phyloP scores from a whole-genome alignment of 345 rosid genomes.

The Turnera subulata region DNA sequence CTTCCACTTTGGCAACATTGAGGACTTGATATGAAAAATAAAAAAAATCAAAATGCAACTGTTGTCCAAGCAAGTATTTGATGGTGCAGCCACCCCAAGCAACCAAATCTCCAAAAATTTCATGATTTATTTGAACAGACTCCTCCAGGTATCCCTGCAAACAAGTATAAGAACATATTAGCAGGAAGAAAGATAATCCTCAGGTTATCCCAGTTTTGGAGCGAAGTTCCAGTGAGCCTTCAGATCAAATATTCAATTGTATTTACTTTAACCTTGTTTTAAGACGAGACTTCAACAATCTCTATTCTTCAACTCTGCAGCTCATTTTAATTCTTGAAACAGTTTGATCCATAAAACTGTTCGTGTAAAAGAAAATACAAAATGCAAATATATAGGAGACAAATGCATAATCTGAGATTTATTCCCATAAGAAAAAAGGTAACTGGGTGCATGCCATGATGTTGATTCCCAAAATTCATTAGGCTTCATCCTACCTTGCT shows the following conservation, averaged over 20 bases:
- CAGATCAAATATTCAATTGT: neutral
- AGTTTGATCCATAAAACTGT: neutral
- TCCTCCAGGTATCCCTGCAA: slow-evolving; percentile 85
- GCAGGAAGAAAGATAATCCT: too few species aligned
- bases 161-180: too few species aligned
- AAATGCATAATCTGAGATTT: too few species aligned
- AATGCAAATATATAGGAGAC: too few species aligned
- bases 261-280: neutral
- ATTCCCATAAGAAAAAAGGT: too few species aligned
- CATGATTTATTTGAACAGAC: slow-evolving; percentile 47
- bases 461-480: too few species aligned
- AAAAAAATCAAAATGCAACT: slow-evolving; percentile 94
- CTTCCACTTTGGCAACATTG: slow-evolving; percentile 90
- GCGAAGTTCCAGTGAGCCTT: neutral
- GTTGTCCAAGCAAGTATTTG: slow-evolving; percentile 92
- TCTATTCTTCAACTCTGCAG: neutral
- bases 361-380: too few species aligned
- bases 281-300: neutral
- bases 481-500: too few species aligned
- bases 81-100: slow-evolving; percentile 99
- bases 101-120: slow-evolving; percentile 78
- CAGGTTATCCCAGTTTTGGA: neutral
- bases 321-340: neutral
- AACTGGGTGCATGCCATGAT: too few species aligned
- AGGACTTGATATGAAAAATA: slow-evolving; percentile 97